Evolutionary conservation across 257 asterid genomes (phyloP).

Genomic region (Fraxinus cuspidata): DNA sequence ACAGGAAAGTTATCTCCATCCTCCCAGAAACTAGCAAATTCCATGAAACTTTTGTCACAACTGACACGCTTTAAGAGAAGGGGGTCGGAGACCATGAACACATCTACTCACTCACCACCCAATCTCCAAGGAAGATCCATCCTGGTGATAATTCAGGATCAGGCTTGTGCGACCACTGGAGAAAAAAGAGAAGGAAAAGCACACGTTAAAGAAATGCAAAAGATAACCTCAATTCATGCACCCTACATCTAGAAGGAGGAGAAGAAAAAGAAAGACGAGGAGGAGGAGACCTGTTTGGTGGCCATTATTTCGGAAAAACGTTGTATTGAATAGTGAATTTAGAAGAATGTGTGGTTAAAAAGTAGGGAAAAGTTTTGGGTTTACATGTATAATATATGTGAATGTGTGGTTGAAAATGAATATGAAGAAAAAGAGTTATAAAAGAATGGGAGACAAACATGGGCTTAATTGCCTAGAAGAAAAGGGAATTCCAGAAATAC

Average conservation of each 20-base stretch:
- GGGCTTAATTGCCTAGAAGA: neutral
- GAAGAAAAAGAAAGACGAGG: too few relatives aligned
- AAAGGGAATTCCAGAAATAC: neutral
- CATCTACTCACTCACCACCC: constrained; percentile 31
- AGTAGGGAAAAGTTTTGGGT: too few relatives aligned
- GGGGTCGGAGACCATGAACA: constrained; percentile 30
- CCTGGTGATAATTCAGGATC: neutral
- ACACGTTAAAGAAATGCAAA: neutral
- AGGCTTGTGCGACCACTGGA: neutral
- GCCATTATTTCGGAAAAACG: too few relatives aligned
- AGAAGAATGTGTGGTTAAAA: too few relatives aligned
- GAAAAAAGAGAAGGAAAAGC: neutral
- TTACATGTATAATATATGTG: too few relatives aligned
- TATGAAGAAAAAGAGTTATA: too few relatives aligned
- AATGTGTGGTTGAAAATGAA: too few relatives aligned
- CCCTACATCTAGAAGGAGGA: neutral
- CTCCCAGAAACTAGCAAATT: constrained; percentile 20
- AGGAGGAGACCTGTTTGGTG: too few relatives aligned
- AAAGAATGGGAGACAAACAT: too few relatives aligned
- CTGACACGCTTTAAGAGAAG: constrained; percentile 6
- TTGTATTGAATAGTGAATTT: too few relatives aligned
- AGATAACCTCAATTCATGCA: neutral
- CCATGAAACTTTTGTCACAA: neutral
- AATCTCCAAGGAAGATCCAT: constrained; percentile 13
- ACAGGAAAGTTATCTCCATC: constrained; percentile 31